Evolutionary conservation across 2,329 filamentous ascomycete species (phyloP), one percentile per base, ranked within the genome.

Genomic region (Phialemoniopsis sp.): DNA sequence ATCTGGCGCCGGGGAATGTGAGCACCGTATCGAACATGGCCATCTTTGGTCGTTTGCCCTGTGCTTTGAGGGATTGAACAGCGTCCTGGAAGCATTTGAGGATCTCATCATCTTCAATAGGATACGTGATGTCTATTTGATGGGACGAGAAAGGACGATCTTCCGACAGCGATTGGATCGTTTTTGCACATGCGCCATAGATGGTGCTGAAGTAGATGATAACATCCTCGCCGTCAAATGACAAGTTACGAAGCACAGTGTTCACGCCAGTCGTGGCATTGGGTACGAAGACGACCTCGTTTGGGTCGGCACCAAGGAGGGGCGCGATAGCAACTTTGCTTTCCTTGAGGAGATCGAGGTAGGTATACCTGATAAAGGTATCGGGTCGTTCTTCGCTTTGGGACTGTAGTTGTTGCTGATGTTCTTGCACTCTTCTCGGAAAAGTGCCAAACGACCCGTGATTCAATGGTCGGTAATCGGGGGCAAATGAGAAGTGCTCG

Each of bases 221-320:
- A 17, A 78, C 72, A 52, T 89, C 85, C 31, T 73, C 74, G 0
- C 68, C 55, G 19, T 72, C 52, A 57, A 76, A 87, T 3, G 57
- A 55, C 10, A 89, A 57, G 46, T 82, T 86, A n/a, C 81, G 73
- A 13, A 89, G 64, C 7, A 87, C 72, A 1, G 76, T 82, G 52
- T 86, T 85, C 17, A 84, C 57, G n/a, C 76, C 80, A 0, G 78
- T 85, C 0, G 83, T 86, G n/a, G 84, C 82, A 55, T 89, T 89
- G 13, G 78, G 73, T 3, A 87, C 73, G 45, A 87, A 78, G 2
- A 88, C 84, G 30, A 81, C 66, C 35, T 82, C 77, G n/a, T 76
- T 63, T 1, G 64, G 53, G 1, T 77, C 72, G 2, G 72, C 77
- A 42, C 84, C 74, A 35, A 89, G 66, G 26, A 82, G 51, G n/a